phyloP scores from a whole-genome alignment of 208 protist species.

The Lotmaria passim region DNA sequence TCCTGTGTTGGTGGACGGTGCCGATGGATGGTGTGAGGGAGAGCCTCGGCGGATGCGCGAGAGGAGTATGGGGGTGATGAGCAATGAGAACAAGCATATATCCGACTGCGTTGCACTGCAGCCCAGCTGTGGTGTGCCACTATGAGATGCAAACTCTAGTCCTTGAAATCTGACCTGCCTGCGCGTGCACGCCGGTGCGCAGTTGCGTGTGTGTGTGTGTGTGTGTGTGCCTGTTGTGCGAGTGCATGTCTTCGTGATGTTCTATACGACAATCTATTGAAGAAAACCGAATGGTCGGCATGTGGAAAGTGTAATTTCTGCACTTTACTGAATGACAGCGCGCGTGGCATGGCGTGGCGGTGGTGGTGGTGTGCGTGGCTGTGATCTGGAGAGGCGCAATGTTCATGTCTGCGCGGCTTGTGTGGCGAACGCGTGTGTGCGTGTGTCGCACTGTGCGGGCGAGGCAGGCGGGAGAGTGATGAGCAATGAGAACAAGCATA shows the following conservation, averaged over 20 bases:
- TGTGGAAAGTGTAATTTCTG: constrained; percentile 24
- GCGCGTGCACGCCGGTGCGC: background rate
- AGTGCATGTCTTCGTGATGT: constrained; percentile 8
- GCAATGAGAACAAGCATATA: constrained; percentile 66
- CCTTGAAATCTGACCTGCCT: constrained; percentile 54
- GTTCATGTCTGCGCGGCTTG: background rate
- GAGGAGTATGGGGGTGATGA: constrained; percentile 29
- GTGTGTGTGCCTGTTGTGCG: background rate
- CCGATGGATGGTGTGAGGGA: constrained; percentile 42
- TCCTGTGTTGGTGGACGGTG: constrained; percentile 31
- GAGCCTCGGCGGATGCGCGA: constrained; percentile 13
- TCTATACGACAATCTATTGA: constrained; percentile 19
- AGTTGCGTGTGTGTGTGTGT: background rate
- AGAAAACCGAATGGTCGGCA: constrained; percentile 29
- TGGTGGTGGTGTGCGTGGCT: background rate
- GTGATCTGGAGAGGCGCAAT: background rate
- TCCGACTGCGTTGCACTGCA: constrained; percentile 29
- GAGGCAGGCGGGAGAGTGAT: constrained; percentile 28
- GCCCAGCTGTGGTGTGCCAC: constrained; percentile 15
- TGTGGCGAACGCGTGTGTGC: background rate
- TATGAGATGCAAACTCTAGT: constrained; percentile 47
- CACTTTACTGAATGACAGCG: constrained; percentile 17
- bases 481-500: constrained; percentile 66
- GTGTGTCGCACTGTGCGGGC: constrained; percentile 7
- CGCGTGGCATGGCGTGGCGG: background rate